A percentile compares a stretch with the other conserved stretches of the same genome.
These are phyloP conservation scores for Ensete glaucum DNA, from an alignment of 176 grass and related monocot species.

Conservation along the genomic window DNA sequence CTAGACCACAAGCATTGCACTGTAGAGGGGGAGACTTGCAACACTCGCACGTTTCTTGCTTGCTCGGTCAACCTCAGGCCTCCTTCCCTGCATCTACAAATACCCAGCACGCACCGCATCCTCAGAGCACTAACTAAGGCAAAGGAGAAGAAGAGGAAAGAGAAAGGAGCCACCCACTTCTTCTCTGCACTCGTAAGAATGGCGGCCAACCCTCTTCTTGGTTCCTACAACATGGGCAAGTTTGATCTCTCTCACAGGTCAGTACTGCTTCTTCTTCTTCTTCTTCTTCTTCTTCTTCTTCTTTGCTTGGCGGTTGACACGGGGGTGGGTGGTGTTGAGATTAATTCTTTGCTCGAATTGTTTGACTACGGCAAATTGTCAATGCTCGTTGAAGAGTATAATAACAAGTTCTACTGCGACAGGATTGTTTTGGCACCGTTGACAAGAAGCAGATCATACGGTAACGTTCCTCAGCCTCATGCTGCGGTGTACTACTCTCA, in stretches of 20 bases:
- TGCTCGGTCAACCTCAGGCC: background rate
- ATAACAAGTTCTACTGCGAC: background rate
- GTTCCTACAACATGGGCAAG: constrained; percentile 3
- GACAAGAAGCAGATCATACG: constrained; percentile 26
- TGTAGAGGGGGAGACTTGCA: no score
- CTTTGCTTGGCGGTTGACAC: no score
- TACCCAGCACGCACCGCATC: background rate
- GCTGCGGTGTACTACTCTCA: constrained; percentile 35
- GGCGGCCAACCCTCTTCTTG: background rate
- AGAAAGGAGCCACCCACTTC: no score
- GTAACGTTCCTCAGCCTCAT: constrained; percentile 22
- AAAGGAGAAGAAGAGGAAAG: no score
- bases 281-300: no score
- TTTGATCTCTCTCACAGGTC: constrained; percentile 4
- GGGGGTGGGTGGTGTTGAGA: no score
- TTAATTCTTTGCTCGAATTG: no score
- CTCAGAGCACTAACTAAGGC: background rate
- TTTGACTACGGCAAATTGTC: no score
- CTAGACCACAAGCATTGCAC: no score
- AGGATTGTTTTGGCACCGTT: constrained; percentile 32
- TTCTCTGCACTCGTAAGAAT: background rate
- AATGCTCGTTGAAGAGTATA: background rate
- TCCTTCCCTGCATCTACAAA: background rate
- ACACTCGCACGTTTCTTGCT: no score
- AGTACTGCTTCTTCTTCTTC: no score